phyloP scores from a whole-genome alignment of 257 asterid genomes.

The Solanum corneliomulleri region DNA sequence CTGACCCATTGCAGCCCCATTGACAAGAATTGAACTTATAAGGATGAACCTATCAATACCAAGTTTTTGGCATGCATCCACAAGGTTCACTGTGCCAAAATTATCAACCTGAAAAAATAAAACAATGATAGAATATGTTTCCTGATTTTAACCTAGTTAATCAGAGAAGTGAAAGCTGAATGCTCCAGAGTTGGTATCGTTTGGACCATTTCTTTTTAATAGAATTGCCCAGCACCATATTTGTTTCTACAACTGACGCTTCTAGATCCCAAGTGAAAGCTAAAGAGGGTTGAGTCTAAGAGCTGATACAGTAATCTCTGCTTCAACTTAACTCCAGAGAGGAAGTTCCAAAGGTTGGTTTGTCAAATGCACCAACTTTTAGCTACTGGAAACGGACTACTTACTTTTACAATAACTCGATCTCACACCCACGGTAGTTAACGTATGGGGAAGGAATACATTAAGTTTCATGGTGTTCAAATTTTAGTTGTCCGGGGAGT shows the following conservation, averaged over 20 bases:
- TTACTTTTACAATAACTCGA: not conserved
- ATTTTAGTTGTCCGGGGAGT: not conserved
- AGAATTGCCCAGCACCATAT: not conserved
- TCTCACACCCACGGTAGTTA: not conserved
- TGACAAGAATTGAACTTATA: constrained; percentile 80
- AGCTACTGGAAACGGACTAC: not conserved
- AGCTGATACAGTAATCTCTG: not conserved
- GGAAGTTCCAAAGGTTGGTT: not conserved
- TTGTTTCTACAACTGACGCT: not conserved
- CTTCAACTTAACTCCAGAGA: not conserved
- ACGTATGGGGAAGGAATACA: not conserved
- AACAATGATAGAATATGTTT: not conserved
- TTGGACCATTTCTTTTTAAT: not conserved
- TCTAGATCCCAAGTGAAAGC: not conserved
- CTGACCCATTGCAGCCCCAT: constrained; percentile 98
- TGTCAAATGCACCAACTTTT: not conserved
- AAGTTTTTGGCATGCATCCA: constrained; percentile 78
- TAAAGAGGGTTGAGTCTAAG: not conserved
- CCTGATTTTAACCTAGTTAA: not conserved
- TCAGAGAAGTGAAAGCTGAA: not conserved
- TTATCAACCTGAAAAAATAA: constrained; percentile 63
- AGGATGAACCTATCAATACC: constrained; percentile 74
- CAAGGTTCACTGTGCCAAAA: constrained; percentile 88
- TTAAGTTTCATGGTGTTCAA: not conserved
- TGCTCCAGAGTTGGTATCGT: not conserved